phyloP scores from a whole-genome alignment of 2,329 filamentous ascomycete species.

The Boeremia exigua region DNA sequence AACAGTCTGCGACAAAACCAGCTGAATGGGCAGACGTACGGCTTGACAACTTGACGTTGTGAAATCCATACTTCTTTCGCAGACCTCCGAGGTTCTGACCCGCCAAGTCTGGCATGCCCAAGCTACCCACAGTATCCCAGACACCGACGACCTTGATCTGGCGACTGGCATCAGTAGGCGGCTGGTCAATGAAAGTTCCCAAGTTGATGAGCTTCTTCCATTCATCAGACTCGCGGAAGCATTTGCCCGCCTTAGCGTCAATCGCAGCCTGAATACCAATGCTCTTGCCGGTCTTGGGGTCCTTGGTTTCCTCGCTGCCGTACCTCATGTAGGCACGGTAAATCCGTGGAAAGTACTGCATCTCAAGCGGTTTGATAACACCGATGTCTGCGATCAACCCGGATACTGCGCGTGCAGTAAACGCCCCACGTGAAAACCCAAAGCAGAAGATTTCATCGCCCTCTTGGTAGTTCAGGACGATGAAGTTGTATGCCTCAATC shows the following conservation, averaged over 20 bases:
- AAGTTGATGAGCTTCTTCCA: constrained; percentile 41
- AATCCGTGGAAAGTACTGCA: constrained; percentile 54
- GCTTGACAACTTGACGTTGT: constrained; percentile 43
- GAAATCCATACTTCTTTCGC: constrained; percentile 40
- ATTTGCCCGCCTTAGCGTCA: neutral
- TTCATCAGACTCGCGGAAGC: constrained; percentile 33
- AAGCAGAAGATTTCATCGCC: constrained; percentile 58
- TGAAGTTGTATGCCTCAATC: constrained; percentile 58
- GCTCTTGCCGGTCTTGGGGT: neutral
- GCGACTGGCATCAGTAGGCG: constrained; percentile 24
- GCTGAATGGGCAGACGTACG: constrained; percentile 29
- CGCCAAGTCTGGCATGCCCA: constrained; percentile 55
- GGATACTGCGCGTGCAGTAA: constrained; percentile 52
- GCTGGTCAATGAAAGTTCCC: neutral
- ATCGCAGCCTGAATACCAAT: neutral
- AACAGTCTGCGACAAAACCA: neutral
- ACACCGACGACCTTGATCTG: constrained; percentile 54
- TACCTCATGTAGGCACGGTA: constrained; percentile 45
- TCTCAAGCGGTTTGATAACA: constrained; percentile 53
- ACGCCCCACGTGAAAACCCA: constrained; percentile 56
- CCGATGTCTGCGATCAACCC: constrained; percentile 55
- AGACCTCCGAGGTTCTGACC: constrained; percentile 25
- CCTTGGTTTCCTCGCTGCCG: neutral
- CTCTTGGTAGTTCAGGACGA: constrained; percentile 56
- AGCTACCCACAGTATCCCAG: constrained; percentile 56